Evolutionary conservation across 306 rosid genomes (phyloP), one percentile per base, ranked within the genome.

Genomic region (Datisca glomerata): DNA sequence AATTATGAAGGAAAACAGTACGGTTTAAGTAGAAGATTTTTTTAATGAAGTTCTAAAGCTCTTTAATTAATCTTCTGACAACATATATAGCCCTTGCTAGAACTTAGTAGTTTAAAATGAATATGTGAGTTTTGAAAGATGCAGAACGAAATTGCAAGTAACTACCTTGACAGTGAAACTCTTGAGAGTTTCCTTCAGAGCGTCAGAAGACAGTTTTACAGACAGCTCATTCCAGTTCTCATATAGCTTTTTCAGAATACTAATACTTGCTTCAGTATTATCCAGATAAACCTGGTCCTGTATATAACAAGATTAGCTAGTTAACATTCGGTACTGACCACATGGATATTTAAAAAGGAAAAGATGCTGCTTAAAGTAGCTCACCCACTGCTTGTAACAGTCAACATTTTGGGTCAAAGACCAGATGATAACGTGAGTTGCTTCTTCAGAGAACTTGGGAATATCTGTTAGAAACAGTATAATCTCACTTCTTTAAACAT

Each of bases 311-410:
- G 31, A 25, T 25, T 25, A 4, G 8, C 31, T 4, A 25, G 8
- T 25, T 25, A 4, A 4, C 31, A 25, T 4, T 4, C 4, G 6
- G 4, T 34, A 10, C 2, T 34, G 16, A 5, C 16, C 12, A 34
- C 5, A 11, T 7, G 40, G n/a, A 6, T 13, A 34, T 7, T 13
- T 13, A 12, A 15, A 36, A 15, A 12, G 16, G 6, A 15, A 12
- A 41, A 12, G 14, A 21, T 18, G 3, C 19, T 33, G 24, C 8
- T 49, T 28, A 42, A 41, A 59, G 35, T 3, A 36, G 60, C 89
- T 80, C 61, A 77, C 96, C 93, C 96, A 85, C 47, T 64, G 93
- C 66, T 65, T 80, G 72, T 61, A 77, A 76, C 78, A 74, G 42
- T 74, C 79, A 34, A 71, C 22, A 56, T 45, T 68, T 47, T 80